Percentiles rank a stretch among this genome's conserved stretches.
These are phyloP conservation scores for Solanum infundibuliforme DNA, from an alignment of 257 asterid genomes.

Conservation along the genomic window DNA sequence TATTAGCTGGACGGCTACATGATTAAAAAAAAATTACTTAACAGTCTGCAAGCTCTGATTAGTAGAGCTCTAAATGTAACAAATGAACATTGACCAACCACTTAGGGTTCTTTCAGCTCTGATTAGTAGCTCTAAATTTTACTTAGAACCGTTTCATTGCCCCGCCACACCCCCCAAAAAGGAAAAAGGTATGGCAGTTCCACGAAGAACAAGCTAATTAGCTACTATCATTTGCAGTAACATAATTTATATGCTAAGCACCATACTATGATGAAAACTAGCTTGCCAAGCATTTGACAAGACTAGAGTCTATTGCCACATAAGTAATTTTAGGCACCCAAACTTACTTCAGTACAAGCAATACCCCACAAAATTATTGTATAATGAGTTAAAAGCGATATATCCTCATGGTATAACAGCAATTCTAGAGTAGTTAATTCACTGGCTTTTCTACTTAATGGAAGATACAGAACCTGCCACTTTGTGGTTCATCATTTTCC, in stretches of 20 bases:
- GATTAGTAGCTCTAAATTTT: too few relatives aligned
- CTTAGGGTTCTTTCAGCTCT: not conserved
- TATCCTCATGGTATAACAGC: not conserved
- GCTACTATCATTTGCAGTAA: not conserved
- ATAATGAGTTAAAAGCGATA: not conserved
- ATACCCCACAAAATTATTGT: not conserved
- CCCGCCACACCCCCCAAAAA: too few relatives aligned
- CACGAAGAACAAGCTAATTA: not conserved
- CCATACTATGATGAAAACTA: not conserved
- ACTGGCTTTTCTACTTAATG: not conserved
- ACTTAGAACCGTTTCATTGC: too few relatives aligned
- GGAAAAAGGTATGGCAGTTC: not conserved
- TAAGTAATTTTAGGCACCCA: not conserved
- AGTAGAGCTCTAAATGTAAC: not conserved
- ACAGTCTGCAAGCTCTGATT: not conserved
- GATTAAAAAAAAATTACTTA: not conserved
- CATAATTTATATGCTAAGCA: not conserved
- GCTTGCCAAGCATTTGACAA: not conserved
- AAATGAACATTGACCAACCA: not conserved
- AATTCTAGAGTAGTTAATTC: not conserved
- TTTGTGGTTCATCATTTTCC: not conserved
- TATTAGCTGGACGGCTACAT: not conserved
- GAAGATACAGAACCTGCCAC: not conserved
- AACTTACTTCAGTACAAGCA: not conserved
- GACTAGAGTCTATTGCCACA: not conserved